A percentile compares a stretch with the other conserved stretches of the same genome.
Evolutionary conservation across 192 early-diverging fungal species (phyloP).

Genomic region (Jimgerdemannia flammicorona): DNA sequence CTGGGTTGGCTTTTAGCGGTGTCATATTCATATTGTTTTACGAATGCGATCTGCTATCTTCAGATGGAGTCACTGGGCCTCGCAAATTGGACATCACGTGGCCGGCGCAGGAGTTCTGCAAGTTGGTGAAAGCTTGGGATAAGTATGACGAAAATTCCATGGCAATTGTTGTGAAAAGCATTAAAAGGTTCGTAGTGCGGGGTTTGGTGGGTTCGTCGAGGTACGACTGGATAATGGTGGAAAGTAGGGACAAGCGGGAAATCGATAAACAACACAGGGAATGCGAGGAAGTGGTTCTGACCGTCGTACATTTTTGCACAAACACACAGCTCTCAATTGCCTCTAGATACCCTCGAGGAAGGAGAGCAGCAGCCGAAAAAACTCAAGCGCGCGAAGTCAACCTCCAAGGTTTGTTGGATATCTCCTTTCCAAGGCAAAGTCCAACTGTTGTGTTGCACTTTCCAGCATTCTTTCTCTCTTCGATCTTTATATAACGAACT

Average conservation of each 20-base stretch:
- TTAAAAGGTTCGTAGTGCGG: conserved; percentile 41
- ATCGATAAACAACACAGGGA: neutral
- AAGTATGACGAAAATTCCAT: conserved; percentile 64
- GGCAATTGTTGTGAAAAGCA: conserved; percentile 60
- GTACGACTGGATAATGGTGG: neutral
- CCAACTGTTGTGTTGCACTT: neutral
- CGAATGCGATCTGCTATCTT: neutral
- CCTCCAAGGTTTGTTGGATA: conserved; percentile 27
- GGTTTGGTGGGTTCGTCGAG: neutral
- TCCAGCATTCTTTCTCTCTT: neutral
- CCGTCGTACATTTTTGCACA: conserved; percentile 1
- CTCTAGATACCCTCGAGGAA: conserved; percentile 35
- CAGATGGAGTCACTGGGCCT: conserved; percentile 43
- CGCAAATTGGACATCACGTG: conserved; percentile 73
- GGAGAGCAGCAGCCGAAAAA: conserved; percentile 26
- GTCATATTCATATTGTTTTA: neutral
- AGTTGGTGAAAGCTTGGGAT: conserved; percentile 79
- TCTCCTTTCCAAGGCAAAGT: neutral
- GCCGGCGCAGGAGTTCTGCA: conserved; percentile 81
- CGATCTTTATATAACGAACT: neutral
- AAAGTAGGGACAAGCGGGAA: neutral
- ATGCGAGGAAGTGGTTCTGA: neutral
- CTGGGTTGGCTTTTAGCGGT: neutral
- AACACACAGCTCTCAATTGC: conserved; percentile 25
- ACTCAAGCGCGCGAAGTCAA: conserved; percentile 28